Conservation (phyloP, 2,329 filamentous ascomycete genomes). For the Macrophomina tecta region DNA sequence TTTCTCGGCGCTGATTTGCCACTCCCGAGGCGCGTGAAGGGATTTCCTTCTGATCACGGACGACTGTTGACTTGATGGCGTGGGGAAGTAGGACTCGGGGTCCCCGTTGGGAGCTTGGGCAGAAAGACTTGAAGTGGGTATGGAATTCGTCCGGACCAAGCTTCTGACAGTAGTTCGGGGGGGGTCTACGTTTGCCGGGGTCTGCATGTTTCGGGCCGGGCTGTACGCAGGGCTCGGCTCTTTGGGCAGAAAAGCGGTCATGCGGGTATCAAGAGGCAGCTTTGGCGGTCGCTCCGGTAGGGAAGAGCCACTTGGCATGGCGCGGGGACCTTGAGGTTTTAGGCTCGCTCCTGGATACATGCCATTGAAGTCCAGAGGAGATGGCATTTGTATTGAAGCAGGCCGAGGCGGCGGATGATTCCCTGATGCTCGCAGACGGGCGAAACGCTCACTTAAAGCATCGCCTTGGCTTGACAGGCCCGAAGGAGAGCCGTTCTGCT, state of each 20-base stretch:
- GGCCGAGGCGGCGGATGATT: neutral
- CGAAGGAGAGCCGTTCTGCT: conserved; percentile 10
- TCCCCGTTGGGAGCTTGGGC: conserved; percentile 45
- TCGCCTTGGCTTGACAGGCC: conserved; percentile 29
- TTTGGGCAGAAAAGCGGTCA: conserved; percentile 68
- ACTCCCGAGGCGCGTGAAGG: conserved; percentile 61
- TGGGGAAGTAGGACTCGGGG: conserved; percentile 52
- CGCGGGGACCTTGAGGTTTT: conserved; percentile 20
- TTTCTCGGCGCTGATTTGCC: conserved; percentile 70
- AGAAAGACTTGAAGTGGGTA: conserved; percentile 48
- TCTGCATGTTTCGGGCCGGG: conserved; percentile 74
- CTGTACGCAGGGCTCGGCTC: conserved; percentile 78
- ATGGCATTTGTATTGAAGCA: conserved; percentile 49
- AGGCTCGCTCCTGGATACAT: conserved; percentile 30
- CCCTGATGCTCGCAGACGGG: conserved; percentile 36
- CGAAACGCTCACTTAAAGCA: conserved; percentile 47
- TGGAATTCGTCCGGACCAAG: conserved; percentile 66
- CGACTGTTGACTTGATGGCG: conserved; percentile 8
- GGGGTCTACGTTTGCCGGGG: conserved; percentile 67
- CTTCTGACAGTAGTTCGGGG: conserved; percentile 70
- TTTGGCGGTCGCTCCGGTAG: conserved; percentile 49
- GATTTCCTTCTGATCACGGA: conserved; percentile 44
- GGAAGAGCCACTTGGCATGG: conserved; percentile 52
- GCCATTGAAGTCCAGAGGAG: conserved; percentile 44
- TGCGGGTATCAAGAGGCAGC: conserved; percentile 56